Percentiles rank a stretch among this genome's conserved stretches.
Conservation (phyloP, 2,329 filamentous ascomycete species). For the Ascochyta viciae-villosae region DNA sequence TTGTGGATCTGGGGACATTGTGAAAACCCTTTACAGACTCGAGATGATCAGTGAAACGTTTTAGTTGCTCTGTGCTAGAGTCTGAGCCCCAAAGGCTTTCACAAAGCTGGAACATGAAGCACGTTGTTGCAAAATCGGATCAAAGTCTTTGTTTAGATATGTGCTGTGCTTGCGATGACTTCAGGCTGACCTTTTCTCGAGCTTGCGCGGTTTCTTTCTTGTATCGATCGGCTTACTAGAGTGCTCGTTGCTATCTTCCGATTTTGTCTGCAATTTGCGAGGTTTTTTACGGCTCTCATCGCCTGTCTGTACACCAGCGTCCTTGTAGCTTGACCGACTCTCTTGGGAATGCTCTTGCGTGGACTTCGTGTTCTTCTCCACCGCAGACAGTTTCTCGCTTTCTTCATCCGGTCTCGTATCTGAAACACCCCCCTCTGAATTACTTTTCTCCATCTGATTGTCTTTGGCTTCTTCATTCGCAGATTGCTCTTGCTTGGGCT, state of each 20-base stretch:
- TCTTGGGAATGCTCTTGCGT: not conserved
- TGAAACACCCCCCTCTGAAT: not conserved
- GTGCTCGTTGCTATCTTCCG: not conserved
- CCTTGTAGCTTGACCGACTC: not conserved
- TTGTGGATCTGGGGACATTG: not conserved
- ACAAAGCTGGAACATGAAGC: not conserved
- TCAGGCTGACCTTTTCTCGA: constrained; percentile 17
- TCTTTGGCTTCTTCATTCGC: not conserved
- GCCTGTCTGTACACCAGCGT: constrained; percentile 1
- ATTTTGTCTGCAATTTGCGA: constrained; percentile 23
- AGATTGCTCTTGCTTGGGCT: not conserved
- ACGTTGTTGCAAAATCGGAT: not conserved
- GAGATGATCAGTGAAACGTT: not conserved
- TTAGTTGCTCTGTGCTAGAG: not conserved
- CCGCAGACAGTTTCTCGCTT: not conserved
- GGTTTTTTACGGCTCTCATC: constrained; percentile 24
- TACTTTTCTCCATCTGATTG: not conserved
- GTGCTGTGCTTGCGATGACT: not conserved
- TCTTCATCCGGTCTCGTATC: not conserved
- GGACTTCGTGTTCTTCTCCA: not conserved
- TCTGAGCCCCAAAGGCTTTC: not conserved
- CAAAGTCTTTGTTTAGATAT: not conserved
- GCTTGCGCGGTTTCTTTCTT: constrained; percentile 22
- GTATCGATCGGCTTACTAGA: not conserved
- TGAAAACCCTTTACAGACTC: not conserved